Evolutionary conservation across 1,284 basidiomycete genomes (phyloP).

Genomic region (Ceratobasidium sp.): DNA sequence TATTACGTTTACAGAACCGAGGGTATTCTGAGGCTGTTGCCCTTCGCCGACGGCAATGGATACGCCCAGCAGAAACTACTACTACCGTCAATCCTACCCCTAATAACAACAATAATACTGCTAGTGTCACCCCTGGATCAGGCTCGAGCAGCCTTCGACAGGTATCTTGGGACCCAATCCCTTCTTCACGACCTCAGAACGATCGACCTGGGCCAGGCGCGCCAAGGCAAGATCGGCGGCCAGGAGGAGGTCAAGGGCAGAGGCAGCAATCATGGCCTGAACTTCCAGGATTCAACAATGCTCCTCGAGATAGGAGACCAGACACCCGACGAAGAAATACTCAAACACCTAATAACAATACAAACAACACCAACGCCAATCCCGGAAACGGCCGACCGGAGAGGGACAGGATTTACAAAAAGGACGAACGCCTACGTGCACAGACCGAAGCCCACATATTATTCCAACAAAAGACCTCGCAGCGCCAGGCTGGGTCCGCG

Average conservation of each 20-base stretch:
- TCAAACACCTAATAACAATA: not conserved
- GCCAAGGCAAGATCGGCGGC: not conserved
- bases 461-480: slow-evolving; percentile 10
- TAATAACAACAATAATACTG: not conserved
- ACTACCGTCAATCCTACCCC: not conserved
- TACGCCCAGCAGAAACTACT: slow-evolving; percentile 17
- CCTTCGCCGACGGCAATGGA: slow-evolving; percentile 28
- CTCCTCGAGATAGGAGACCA: not conserved
- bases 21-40: slow-evolving; percentile 32
- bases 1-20: slow-evolving; percentile 19
- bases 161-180: slow-evolving; percentile 16
- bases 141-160: not conserved
- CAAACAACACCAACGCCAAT: slow-evolving; percentile 1
- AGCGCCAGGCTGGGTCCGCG: slow-evolving; percentile 4
- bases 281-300: slow-evolving; percentile 6
- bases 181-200: slow-evolving; percentile 3
- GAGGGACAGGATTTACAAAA: not conserved
- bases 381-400: not conserved
- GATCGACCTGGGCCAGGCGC: slow-evolving; percentile 7
- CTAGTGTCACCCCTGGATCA: not conserved
- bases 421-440: not conserved
- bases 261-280: slow-evolving; percentile 17
- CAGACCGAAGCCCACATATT: slow-evolving; percentile 19
- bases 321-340: not conserved
- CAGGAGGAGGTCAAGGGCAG: not conserved